Base-by-base conservation (phyloP, 1,139 yeast genomes). In the Petasospora rhodanensis region DNA sequence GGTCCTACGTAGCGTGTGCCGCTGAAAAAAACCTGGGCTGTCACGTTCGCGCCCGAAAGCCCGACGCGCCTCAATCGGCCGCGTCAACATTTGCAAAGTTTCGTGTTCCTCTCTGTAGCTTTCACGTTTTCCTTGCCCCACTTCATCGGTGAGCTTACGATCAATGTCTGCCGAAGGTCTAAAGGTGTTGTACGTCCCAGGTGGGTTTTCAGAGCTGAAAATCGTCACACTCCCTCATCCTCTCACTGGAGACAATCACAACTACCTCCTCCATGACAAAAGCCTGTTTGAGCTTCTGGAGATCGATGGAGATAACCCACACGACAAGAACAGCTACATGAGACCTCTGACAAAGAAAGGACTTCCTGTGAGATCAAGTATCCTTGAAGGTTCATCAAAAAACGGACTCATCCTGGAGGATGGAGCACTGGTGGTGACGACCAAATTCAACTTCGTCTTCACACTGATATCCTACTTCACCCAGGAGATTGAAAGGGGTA, bases 231-330 rank as follows among this genome's bases (percentile, higher is more conserved):
- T 36, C 9, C 36, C 40, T 3, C 40, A 36, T 16, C 40, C 40
- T 6, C 16, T 23, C 2, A 32, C 40, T 7, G 31, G 34, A 8
- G 20, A 19, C 4, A 14, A 24, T 5, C 29, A 32, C 28, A 29
- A 22, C 31, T 36, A 32, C 24, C 19, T 18, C 11, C 21, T 36
- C 4, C 14, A 22, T 12, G 26, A 18, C 5, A 10, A 16, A 15
- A 16, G 29, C 2, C 66, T 89, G 25, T 89, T 87, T 54, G 96
- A 96, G 1, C 62, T 89, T 23, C 85, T 82, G 51, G 87, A 89
- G 35, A 89, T 91, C 51, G 70, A 70, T 24, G 98, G 97, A 1
- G 94, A 96, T 4, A 96, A 89, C 51, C 93, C 94, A 9, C 52
- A 49, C 26, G 43, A 41, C 33, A 33, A 40, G 14, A 31, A 29